Evolutionary conservation across 2,329 filamentous ascomycete species (phyloP).

Genomic region (Tricladium varicosporioides): DNA sequence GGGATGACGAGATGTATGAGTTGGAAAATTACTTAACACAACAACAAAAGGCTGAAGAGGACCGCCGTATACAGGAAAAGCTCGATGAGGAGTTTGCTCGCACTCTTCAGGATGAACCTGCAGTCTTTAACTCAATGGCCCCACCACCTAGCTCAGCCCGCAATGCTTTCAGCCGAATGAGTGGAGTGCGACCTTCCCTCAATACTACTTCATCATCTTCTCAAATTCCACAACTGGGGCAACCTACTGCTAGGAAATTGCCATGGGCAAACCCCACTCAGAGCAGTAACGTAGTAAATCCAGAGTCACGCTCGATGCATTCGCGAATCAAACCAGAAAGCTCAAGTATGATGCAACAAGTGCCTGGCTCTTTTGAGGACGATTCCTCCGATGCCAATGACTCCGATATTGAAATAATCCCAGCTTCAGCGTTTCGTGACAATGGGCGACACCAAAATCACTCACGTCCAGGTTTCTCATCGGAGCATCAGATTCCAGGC

Average conservation of each 20-base stretch:
- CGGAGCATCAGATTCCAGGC: conserved; percentile 21
- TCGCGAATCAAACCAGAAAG: conserved; percentile 4
- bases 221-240: not conserved
- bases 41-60: conserved; percentile 37
- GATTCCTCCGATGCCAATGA: conserved; percentile 25
- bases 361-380: conserved; percentile 24
- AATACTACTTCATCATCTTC: conserved; percentile 1
- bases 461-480: conserved; percentile 1
- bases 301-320: conserved; percentile 11
- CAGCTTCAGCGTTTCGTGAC: conserved; percentile 26
- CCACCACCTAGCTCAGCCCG: conserved; percentile 12
- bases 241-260: conserved; percentile 9
- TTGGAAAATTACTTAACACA: conserved; percentile 17
- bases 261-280: conserved; percentile 3
- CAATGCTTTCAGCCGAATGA: conserved; percentile 30
- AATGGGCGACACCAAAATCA: conserved; percentile 23
- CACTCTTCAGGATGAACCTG: conserved; percentile 21
- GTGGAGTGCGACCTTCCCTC: conserved; percentile 20
- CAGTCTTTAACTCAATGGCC: not conserved
- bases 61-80: conserved; percentile 37
- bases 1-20: conserved; percentile 27
- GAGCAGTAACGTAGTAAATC: conserved; percentile 4
- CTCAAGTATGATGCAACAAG: not conserved
- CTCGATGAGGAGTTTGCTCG: conserved; percentile 36
- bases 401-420: conserved; percentile 33